phyloP scores from a whole-genome alignment of 225 moss, liverwort and hornwort genomes.

The Asterella californica region DNA sequence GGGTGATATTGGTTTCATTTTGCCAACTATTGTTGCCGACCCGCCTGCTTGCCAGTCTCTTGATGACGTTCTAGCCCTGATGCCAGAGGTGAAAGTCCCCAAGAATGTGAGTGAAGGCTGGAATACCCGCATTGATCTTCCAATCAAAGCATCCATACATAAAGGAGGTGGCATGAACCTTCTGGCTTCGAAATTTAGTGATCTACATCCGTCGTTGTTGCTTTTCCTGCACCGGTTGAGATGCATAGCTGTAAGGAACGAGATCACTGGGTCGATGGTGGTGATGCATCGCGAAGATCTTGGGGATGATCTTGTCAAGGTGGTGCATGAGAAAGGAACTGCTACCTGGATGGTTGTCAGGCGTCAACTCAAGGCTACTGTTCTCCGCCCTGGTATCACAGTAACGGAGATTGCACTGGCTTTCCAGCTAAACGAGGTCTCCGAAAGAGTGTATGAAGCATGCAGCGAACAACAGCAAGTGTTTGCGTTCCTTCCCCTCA shows the following conservation, averaged over 20 bases:
- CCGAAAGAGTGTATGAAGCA: constrained; percentile 55
- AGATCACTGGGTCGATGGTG: constrained; percentile 59
- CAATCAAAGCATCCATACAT: constrained; percentile 69
- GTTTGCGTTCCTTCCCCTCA: constrained; percentile 89
- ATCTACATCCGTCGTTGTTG: constrained; percentile 87
- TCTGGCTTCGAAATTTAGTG: constrained; percentile 78
- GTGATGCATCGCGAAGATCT: constrained; percentile 76
- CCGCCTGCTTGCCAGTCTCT: constrained; percentile 41
- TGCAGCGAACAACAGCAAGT: constrained; percentile 83
- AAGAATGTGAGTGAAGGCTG: constrained; percentile 39
- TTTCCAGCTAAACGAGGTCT: constrained; percentile 61
- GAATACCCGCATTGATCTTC: constrained; percentile 93
- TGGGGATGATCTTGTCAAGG: constrained; percentile 70
- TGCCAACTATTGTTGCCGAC: constrained; percentile 61
- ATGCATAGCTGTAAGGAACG: constrained; percentile 72
- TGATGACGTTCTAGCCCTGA: constrained; percentile 33
- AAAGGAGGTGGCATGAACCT: constrained; percentile 65
- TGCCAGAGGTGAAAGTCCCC: constrained; percentile 36
- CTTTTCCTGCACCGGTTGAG: constrained; percentile 85
- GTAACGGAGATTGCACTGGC: constrained; percentile 81
- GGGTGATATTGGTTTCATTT: constrained; percentile 83
- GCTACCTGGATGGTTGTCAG: constrained; percentile 89
- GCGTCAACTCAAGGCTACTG: constrained; percentile 60
- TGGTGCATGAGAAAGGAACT: constrained; percentile 63
- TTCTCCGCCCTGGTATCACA: constrained; percentile 62